Evolutionary conservation across 73 alveolate genomes (phyloP).

Genomic region (Paramecium octaurelia): DNA sequence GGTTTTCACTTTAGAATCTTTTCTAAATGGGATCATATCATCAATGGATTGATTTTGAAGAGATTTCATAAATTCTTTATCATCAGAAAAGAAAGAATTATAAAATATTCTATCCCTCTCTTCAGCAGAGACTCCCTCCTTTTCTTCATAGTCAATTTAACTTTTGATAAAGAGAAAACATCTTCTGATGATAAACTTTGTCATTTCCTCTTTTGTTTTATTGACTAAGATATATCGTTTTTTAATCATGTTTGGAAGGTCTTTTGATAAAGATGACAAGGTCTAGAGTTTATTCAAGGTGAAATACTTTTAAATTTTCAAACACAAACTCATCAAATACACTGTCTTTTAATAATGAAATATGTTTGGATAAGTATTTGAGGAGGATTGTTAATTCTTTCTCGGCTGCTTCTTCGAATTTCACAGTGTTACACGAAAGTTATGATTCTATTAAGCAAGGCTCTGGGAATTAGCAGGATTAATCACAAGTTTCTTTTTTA

Average conservation of each 20-base stretch:
- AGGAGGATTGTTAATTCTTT: background rate
- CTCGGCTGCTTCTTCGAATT: background rate
- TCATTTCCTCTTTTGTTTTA: conserved; percentile 48
- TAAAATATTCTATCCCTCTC: conserved; percentile 40
- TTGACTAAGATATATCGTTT: conserved; percentile 27
- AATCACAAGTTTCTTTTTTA: conserved; percentile 6
- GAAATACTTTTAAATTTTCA: background rate
- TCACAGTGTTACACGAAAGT: background rate
- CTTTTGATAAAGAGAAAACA: conserved; percentile 33
- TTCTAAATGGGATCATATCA: conserved; percentile 46
- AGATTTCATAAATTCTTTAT: background rate
- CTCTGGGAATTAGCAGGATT: conserved; percentile 48
- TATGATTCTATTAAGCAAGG: background rate
- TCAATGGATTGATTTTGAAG: background rate
- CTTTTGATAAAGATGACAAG: background rate
- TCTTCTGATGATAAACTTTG: conserved; percentile 46
- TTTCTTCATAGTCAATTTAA: background rate
- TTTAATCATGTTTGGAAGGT: conserved; percentile 24
- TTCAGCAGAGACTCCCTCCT: conserved; percentile 42
- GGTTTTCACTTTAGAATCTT: conserved; percentile 41
- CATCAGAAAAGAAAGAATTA: background rate
- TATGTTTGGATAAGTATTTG: conserved; percentile 16
- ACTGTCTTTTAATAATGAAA: conserved; percentile 2
- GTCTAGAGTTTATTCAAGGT: background rate
- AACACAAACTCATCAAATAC: background rate